phyloP scores from a whole-genome alignment of 805 yeast genomes.

The Yarrowia deformans region DNA sequence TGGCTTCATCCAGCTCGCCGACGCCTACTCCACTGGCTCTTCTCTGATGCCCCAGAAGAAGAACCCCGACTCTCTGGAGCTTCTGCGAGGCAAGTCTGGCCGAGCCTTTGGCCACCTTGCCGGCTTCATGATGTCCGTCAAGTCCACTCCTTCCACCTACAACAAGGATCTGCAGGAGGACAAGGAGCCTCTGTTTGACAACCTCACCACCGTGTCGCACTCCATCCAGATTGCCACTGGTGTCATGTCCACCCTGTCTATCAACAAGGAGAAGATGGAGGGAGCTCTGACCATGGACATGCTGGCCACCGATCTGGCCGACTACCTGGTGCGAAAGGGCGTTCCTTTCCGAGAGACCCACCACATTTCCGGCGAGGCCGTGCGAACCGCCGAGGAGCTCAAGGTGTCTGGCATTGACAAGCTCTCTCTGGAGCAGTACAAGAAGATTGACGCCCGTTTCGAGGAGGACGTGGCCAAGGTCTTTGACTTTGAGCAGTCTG shows the following conservation, averaged over 20 bases:
- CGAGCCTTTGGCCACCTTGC: constrained; percentile 94
- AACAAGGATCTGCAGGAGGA: constrained; percentile 99
- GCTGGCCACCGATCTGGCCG: constrained; percentile 99
- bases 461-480: constrained; percentile 79
- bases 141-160: constrained; percentile 97
- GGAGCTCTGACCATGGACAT: constrained; percentile 96
- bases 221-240: constrained; percentile 95
- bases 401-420: constrained; percentile 85
- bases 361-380: constrained; percentile 98
- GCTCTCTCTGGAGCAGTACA: constrained; percentile 76
- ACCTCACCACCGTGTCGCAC: constrained; percentile 88
- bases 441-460: constrained; percentile 81
- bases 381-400: constrained; percentile 82
- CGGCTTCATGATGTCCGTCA: constrained; percentile 95
- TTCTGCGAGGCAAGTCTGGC: constrained; percentile 95
- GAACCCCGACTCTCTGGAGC: constrained; percentile 95
- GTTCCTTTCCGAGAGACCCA: constrained; percentile 99
- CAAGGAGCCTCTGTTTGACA: constrained; percentile 97
- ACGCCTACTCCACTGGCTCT: constrained; percentile 98
- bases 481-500: constrained; percentile 92
- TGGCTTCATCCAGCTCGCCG: constrained; percentile 91
- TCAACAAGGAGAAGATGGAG: constrained; percentile 78
- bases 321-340: constrained; percentile 94
- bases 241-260: constrained; percentile 83
- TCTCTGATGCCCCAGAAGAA: constrained; percentile 99